Evolutionary conservation across 345 rosid genomes (phyloP), one percentile per base, ranked within the genome.

Genomic region (Psidium friedrichsthalianum): DNA sequence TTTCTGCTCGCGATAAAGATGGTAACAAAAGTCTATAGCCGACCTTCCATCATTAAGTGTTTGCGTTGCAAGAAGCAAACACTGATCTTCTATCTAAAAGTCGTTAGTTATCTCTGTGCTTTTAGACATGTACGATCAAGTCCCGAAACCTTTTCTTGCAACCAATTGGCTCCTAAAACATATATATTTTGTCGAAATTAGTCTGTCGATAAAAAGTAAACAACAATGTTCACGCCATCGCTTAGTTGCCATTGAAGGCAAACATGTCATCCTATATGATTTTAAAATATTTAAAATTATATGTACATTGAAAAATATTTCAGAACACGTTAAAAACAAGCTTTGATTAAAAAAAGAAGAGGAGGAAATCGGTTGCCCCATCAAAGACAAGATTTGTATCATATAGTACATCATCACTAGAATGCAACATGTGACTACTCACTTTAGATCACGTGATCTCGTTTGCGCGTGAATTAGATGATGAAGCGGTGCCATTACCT

Each of bases 391-490:
- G 2, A 29, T 61, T 16, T 29, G 1, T 1, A 61, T 6, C 0
- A 1, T 29, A 29, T 0, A 61, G 5, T 3, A 29, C 21, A 29
- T 21, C 1, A 0, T 29, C 44, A 2, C 11, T 2, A 32, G 20
- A 64, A 29, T 32, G 22, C 20, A 32, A 64, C 8, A 11, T 9
- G 5, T 64, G 44, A 64, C 76, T 64, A 29, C 9, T 16, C 3
- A 1, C 22, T 15, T 16, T 14, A 6, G 20, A 22, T 64, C 3
- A 1, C 0, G 1, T 8, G 11, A 16, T 16, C 11, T 64, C 44
- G 5, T 21, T 64, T 64, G 6, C 0, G 3, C 11, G 3, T 32
- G 11, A 24, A 55, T 20, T 7, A 22, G 10, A 20, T 8, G 57
- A 9, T 0, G 57, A 3, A 8, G 4, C 25, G 3, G 22, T 55